phyloP scores from a whole-genome alignment of 2,329 filamentous ascomycete genomes.

The Dactylonectria estremocensis region DNA sequence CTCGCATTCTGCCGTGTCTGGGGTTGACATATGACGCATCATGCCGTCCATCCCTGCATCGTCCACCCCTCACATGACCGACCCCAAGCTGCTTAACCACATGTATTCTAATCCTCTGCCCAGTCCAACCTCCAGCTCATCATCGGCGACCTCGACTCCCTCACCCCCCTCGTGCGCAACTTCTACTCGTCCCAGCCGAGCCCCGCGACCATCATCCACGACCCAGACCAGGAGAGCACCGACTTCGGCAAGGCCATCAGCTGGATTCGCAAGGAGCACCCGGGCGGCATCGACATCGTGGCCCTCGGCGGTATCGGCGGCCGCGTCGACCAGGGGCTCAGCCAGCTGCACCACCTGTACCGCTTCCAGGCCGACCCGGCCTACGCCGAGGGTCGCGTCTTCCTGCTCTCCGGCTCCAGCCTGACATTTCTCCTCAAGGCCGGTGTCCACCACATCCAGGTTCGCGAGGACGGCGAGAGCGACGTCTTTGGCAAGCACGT shows the following conservation, averaged over 20 bases:
- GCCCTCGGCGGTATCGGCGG: slow-evolving; percentile 89
- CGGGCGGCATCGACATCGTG: slow-evolving; percentile 73
- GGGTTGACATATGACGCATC: background rate
- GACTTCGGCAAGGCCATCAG: slow-evolving; percentile 89
- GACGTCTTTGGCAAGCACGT: slow-evolving; percentile 82
- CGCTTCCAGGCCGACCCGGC: slow-evolving; percentile 68
- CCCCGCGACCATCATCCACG: slow-evolving; percentile 74
- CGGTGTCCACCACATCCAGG: slow-evolving; percentile 78
- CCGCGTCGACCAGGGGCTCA: slow-evolving; percentile 92
- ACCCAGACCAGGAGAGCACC: slow-evolving; percentile 88
- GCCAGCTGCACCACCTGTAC: slow-evolving; percentile 89
- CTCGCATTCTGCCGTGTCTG: background rate
- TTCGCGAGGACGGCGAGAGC: slow-evolving; percentile 65
- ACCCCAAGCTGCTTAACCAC: background rate
- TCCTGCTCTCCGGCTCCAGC: slow-evolving; percentile 85
- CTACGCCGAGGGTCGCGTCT: slow-evolving; percentile 73
- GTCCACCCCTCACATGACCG: slow-evolving; percentile 1
- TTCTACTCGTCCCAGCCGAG: slow-evolving; percentile 73
- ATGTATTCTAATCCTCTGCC: background rate
- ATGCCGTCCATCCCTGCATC: background rate
- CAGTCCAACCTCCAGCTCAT: slow-evolving; percentile 78
- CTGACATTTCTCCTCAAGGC: slow-evolving; percentile 85
- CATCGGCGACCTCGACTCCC: slow-evolving; percentile 92
- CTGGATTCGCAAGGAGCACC: slow-evolving; percentile 64
- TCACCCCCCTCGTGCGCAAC: slow-evolving; percentile 72